Percentiles rank a stretch among this genome's conserved stretches.
Conservation (phyloP, 345 rosid genomes). For the Eucalyptus cloeziana region DNA sequence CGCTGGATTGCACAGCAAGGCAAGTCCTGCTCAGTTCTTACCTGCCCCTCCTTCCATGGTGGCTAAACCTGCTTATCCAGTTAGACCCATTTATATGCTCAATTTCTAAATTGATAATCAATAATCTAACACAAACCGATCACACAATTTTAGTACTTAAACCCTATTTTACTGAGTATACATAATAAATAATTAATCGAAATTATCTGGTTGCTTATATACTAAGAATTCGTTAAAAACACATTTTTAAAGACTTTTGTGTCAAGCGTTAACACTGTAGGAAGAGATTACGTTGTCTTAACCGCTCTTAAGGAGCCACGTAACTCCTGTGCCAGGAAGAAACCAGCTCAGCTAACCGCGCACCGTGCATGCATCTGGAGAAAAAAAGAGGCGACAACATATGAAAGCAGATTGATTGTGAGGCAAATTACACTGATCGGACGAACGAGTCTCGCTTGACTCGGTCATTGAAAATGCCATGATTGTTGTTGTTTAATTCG, state of each 20-base stretch:
- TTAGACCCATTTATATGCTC: neutral
- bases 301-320: neutral
- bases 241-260: neutral
- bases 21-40: neutral
- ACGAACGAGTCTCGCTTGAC: neutral
- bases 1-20: neutral
- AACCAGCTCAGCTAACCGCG: too few species aligned
- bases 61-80: neutral
- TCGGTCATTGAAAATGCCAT: neutral
- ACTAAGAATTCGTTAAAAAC: neutral
- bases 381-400: neutral
- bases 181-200: neutral
- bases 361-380: neutral
- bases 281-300: neutral
- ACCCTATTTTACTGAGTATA: neutral
- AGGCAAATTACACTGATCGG: neutral
- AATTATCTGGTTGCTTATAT: neutral
- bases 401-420: neutral
- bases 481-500: too few species aligned
- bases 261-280: accelerated
- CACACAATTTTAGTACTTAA: neutral
- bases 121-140: neutral
- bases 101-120: neutral
- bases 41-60: neutral
- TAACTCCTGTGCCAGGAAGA: too few species aligned